phyloP scores from a whole-genome alignment of 2,329 filamentous ascomycete species.

The Tympanopsis confertula region DNA sequence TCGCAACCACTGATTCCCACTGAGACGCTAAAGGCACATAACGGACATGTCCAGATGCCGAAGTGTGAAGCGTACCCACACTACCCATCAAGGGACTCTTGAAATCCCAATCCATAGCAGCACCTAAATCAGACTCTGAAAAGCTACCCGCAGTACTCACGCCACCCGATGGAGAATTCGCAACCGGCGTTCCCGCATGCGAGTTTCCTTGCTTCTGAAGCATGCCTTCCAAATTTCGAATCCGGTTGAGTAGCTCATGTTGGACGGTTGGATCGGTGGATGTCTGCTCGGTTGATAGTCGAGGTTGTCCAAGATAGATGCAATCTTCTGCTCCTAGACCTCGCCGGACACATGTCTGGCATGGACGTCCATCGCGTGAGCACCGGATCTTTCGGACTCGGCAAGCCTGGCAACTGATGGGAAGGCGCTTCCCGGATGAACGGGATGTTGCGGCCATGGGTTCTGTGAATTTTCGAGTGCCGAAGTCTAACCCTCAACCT shows the following conservation, averaged over 20 bases:
- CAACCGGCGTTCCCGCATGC: slow-evolving; percentile 9
- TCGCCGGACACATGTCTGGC: slow-evolving; percentile 22
- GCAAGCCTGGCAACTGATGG: slow-evolving; percentile 25
- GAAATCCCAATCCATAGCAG: neutral
- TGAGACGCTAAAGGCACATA: slow-evolving; percentile 18
- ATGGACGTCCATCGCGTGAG: slow-evolving; percentile 22
- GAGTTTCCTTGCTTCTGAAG: slow-evolving; percentile 18
- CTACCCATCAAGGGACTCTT: slow-evolving; percentile 10
- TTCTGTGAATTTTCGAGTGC: neutral
- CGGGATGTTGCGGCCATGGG: slow-evolving; percentile 7
- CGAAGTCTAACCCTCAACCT: no score
- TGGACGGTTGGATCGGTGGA: slow-evolving; percentile 12
- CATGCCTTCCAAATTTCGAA: slow-evolving; percentile 19
- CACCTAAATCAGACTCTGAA: neutral
- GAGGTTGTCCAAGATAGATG: slow-evolving; percentile 20
- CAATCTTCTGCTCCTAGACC: slow-evolving; percentile 21
- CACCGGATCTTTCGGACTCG: slow-evolving; percentile 24
- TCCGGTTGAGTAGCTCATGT: slow-evolving; percentile 17
- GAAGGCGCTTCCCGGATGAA: slow-evolving; percentile 18
- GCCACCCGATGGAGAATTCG: slow-evolving; percentile 6
- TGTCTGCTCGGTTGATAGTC: slow-evolving; percentile 6
- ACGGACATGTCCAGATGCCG: slow-evolving; percentile 19
- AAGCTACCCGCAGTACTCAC: neutral
- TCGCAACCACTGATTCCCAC: slow-evolving; percentile 15
- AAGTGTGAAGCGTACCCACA: slow-evolving; percentile 16